Conservation (phyloP, 371 early-diverging fungal genomes). For the Chytridium lagenaria region DNA sequence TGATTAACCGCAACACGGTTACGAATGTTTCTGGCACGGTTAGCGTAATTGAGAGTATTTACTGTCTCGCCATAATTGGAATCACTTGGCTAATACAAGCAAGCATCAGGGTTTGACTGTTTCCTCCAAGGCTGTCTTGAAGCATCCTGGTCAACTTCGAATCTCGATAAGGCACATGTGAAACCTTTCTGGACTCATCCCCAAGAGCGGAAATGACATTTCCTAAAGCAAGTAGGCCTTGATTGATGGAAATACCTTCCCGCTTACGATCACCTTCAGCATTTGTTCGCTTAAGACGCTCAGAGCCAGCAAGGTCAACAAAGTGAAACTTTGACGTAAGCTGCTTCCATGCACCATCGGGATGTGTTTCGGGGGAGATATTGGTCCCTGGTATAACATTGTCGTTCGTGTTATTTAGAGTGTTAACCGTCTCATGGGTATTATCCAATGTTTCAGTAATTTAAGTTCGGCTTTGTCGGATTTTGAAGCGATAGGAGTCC, state of each 20-base stretch:
- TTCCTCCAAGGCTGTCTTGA: slow-evolving; percentile 96
- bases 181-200: slow-evolving; percentile 71
- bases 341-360: slow-evolving; percentile 39
- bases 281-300: slow-evolving; percentile 94
- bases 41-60: slow-evolving; percentile 93
- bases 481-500: slow-evolving; percentile 12
- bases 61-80: slow-evolving; percentile 86
- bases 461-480: slow-evolving; percentile 2
- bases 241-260: slow-evolving; percentile 99
- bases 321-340: slow-evolving; percentile 94
- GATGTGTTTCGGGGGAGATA: slow-evolving; percentile 30
- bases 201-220: slow-evolving; percentile 99
- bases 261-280: slow-evolving; percentile 90
- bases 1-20: slow-evolving; percentile 80
- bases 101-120: slow-evolving; percentile 88
- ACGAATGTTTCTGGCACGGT: slow-evolving; percentile 85
- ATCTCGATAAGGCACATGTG: slow-evolving; percentile 93
- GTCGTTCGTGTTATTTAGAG: background rate
- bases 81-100: slow-evolving; percentile 87
- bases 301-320: slow-evolving; percentile 99
- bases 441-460: background rate
- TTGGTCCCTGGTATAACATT: background rate
- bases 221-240: slow-evolving; percentile 96
- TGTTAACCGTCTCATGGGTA: slow-evolving; percentile 17
- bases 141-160: slow-evolving; percentile 97